Percentiles rank a stretch among this genome's conserved stretches.
Evolutionary conservation across 164 flowering plant genomes (phyloP).

Genomic region (Stephania yunnanensis): DNA sequence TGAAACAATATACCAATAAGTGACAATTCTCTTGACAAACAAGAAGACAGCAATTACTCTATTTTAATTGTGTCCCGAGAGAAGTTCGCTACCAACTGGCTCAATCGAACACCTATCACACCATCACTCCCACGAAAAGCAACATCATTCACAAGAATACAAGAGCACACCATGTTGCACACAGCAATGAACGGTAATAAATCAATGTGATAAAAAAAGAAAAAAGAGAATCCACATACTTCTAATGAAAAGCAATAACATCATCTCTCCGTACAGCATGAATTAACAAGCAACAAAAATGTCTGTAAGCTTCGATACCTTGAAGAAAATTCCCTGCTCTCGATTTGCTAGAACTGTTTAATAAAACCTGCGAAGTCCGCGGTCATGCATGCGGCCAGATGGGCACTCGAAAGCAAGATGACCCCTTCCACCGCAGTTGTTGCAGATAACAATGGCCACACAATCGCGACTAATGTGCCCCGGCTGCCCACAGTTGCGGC

Average conservation of each 20-base stretch:
- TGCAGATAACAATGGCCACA: constrained; percentile 31
- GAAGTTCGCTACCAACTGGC: too few relatives aligned
- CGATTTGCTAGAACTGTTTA: not conserved
- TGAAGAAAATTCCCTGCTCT: not conserved
- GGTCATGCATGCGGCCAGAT: constrained; percentile 30
- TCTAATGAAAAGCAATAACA: not conserved
- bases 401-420: constrained; percentile 47
- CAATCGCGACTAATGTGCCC: constrained; percentile 51
- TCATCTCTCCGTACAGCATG: not conserved
- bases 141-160: too few relatives aligned
- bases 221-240: not conserved
- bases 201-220: too few relatives aligned
- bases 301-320: not conserved
- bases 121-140: too few relatives aligned
- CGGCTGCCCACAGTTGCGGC: constrained; percentile 34
- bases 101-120: too few relatives aligned
- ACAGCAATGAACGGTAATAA: too few relatives aligned
- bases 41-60: too few relatives aligned
- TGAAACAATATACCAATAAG: too few relatives aligned
- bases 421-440: constrained; percentile 49
- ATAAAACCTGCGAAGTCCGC: constrained; percentile 25
- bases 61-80: too few relatives aligned
- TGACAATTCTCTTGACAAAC: too few relatives aligned
- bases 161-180: too few relatives aligned
- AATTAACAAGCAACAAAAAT: not conserved